Evolutionary conservation across 2,329 filamentous ascomycete species (phyloP).

Genomic region (Arthrobotrys sinensis): DNA sequence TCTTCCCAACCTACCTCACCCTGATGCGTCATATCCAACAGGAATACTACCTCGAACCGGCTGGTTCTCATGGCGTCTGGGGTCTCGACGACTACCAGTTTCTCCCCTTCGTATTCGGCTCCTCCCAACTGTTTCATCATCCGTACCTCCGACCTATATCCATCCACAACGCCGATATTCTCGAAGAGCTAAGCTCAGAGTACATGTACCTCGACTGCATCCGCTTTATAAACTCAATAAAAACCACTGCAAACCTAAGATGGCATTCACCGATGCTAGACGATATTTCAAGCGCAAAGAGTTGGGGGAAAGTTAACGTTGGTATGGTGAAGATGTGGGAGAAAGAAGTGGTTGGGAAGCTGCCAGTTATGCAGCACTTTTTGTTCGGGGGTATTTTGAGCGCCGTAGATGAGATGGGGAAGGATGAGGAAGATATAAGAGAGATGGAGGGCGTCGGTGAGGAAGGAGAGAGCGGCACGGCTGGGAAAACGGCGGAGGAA

Average conservation of each 20-base stretch:
- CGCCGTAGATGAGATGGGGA: slow-evolving; percentile 85
- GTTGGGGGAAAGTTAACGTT: slow-evolving; percentile 90
- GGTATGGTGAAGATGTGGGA: slow-evolving; percentile 99
- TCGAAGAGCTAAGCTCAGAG: slow-evolving; percentile 87
- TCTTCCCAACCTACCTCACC: slow-evolving; percentile 85
- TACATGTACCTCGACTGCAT: slow-evolving; percentile 95
- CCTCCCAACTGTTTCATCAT: slow-evolving; percentile 88
- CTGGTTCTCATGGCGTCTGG: slow-evolving; percentile 97
- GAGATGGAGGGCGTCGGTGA: slow-evolving; percentile 65
- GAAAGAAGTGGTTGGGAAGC: slow-evolving; percentile 89
- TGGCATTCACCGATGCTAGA: slow-evolving; percentile 99
- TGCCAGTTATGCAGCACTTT: slow-evolving; percentile 99
- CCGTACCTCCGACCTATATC: slow-evolving; percentile 82
- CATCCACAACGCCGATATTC: slow-evolving; percentile 88
- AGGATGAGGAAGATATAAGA: slow-evolving; percentile 72
- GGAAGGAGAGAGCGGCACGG: slow-evolving; percentile 65
- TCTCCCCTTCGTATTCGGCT: slow-evolving; percentile 93
- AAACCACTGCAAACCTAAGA: slow-evolving; percentile 91
- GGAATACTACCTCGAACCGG: slow-evolving; percentile 96
- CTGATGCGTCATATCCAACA: slow-evolving; percentile 91
- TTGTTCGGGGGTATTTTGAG: slow-evolving; percentile 89
- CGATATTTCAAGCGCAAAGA: slow-evolving; percentile 91
- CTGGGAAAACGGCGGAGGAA: slow-evolving; percentile 68
- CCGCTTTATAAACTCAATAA: slow-evolving; percentile 93
- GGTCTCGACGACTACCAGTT: slow-evolving; percentile 98